Conservation (phyloP, 805 yeast species). For the Candida peoriensis region DNA sequence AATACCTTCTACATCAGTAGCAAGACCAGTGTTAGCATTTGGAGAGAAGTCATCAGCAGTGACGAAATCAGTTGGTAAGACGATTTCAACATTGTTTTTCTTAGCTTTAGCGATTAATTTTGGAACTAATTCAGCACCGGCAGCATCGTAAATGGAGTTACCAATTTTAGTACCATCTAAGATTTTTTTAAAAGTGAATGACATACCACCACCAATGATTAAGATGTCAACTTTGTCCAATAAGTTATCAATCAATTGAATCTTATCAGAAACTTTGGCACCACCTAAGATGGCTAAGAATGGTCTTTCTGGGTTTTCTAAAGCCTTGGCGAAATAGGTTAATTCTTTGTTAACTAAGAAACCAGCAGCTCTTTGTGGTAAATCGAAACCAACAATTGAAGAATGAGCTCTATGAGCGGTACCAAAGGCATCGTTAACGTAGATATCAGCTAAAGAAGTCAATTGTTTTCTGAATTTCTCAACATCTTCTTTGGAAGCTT, state of each 20-base stretch:
- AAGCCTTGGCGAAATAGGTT: conserved; percentile 95
- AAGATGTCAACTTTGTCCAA: conserved; percentile 92
- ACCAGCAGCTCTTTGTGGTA: conserved; percentile 97
- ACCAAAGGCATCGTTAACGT: conserved; percentile 97
- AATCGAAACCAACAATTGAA: conserved; percentile 96
- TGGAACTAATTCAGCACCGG: conserved; percentile 94
- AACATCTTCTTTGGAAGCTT: conserved; percentile 85
- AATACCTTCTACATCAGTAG: conserved; percentile 87
- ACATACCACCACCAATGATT: conserved; percentile 99
- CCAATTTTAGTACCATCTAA: conserved; percentile 83
- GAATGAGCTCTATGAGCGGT: conserved; percentile 99
- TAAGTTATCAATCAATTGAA: conserved; percentile 94
- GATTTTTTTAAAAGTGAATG: conserved; percentile 97
- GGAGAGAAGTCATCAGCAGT: conserved; percentile 92
- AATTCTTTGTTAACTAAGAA: conserved; percentile 98
- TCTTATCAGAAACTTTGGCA: conserved; percentile 99
- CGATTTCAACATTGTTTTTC: conserved; percentile 89
- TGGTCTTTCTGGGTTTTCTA: conserved; percentile 97
- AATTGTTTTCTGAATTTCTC: conserved; percentile 83
- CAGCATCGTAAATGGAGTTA: conserved; percentile 86
- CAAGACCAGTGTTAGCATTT: conserved; percentile 81
- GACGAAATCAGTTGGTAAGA: conserved; percentile 92
- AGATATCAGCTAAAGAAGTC: conserved; percentile 92
- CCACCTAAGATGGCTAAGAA: conserved; percentile 99
- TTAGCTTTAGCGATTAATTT: conserved; percentile 92